Base-by-base conservation (phyloP, 2,329 filamentous ascomycete genomes). In the Phoma sp. region DNA sequence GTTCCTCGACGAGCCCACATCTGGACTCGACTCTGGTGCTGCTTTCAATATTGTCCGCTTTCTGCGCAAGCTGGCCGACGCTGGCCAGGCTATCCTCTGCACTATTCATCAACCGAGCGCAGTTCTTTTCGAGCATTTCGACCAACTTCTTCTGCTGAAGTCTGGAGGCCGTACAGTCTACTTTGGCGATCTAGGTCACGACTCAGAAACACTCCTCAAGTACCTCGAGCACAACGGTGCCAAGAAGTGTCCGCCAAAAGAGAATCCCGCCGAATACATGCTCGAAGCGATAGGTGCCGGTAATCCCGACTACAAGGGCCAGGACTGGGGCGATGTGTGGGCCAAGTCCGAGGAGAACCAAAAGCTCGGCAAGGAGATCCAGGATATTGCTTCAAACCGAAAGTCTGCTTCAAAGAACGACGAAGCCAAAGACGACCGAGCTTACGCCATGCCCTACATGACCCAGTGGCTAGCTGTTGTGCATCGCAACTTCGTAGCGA, bases 1-100 rank as follows among this genome's bases (percentile, higher is more conserved):
- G 36, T 93, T 92, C 78, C 77, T 93, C 21, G 89, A 93, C 61
- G 89, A 92, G 74, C 90, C 89, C 0, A 92, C 89, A 0, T 89
- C 86, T 1, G 90, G 90, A 4, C 65, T 92, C 0, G 89, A 92
- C 61, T 87, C 86, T 2, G 83, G 88, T 50, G 87, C 88, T 5
- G 88, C 89, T 0, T 88, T 81, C 68, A 85, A 85, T 58, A 88
- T 84, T 0, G 81, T 89, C 6, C 83, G 85, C 0, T 89, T 90
- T 73, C 69, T 90, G 17, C 79, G 85, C 10, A 89, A 88, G 69
- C 79, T 90, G 0, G 86, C 87, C 7, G 82, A 85, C 43, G 82
- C 81, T 2, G 88, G 88, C 0, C 88, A 90, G 63, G 86, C 88
- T 4, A 83, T 90, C 1, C 75, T 90, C 1, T 85, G 86, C 56